Evolutionary conservation across 768 basidiomycete species (phyloP), one percentile per base, ranked within the genome.

Genomic region (Lentinula sp.): DNA sequence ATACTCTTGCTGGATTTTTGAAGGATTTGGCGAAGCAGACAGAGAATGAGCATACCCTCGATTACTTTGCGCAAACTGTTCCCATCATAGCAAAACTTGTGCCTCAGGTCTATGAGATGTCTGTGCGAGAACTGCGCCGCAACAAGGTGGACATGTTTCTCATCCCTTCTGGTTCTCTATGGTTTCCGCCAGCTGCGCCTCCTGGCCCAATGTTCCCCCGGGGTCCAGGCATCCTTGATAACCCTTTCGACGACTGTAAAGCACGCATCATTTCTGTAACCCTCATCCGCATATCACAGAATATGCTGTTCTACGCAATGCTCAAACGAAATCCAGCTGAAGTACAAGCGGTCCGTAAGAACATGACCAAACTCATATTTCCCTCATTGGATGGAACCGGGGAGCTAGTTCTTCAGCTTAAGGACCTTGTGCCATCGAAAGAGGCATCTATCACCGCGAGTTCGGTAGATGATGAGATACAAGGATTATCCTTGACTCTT

Each of bases 131-230:
- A 62, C 78, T 93, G 58, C 81, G 86, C 28, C 82, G 87, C 52
- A 84, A 87, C 11, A 92, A 91, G 67, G 72, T 89, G 11, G 90
- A 93, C 56, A 68, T 75, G 32, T 80, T 89, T 63, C 72, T 91
- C 43, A 77, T 90, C 31, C 89, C 90, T 0, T 82, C 87, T 1
- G 88, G 87, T 1, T 78, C 85, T 0, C 71, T 91, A 7, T 91
- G 88, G 88, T 90, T 89, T 65, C 68, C 80, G 0, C 68, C 82
- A 0, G 72, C 80, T 8, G 78, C 82, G n/a, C 85, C 84, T 0
- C 63, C 72, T 8, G 80, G 81, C 0, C 73, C 82, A 2, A 85
- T 88, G 84, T 89, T 89, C 65, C 88, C 89, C 16, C 69, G 78
- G 35, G 67, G 70, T 28, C 68, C 79, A 0, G 71, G 70, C 49